Evolutionary conservation across 1,284 basidiomycete genomes (phyloP), one percentile per base, ranked within the genome.

Genomic region (Ustilago esculenta): DNA sequence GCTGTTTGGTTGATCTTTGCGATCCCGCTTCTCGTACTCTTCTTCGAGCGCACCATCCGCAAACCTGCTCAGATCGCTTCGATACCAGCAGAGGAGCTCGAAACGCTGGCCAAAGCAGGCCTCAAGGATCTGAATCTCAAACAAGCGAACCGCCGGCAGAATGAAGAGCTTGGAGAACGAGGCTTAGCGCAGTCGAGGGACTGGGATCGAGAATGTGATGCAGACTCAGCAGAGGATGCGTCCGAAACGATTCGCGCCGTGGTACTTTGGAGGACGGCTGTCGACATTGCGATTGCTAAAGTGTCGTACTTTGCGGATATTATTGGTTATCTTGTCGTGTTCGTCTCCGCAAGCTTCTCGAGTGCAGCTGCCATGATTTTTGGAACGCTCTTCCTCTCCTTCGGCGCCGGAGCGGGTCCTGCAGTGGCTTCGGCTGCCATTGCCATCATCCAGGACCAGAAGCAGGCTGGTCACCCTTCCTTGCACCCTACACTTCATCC

Each of bases 341-440:
- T 70, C 10, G 17, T 70, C 17, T 65, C 61, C 1, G 67, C 67
- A 2, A 48, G 49, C 41, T 57, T 65, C 40, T 60, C 67, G 1
- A 64, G 57, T 18, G 61, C 61, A 5, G 49, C 41, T 14, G 43
- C 50, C 29, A 65, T 70, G 61, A 54, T 61, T 30, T 41, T 37
- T 18, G 67, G 67, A 10, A 70, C 67, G 15, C 41, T 65, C 8
- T 60, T 60, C 21, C 57, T 70, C 6, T 60, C 56, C 1, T 65
- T 70, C 18, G 67, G 67, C 12, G 67, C 67, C 7, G 67, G 57
- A 3, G 56, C 60, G 3, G 61, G 61, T 14, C 67, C 67, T 10
- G 67, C 61, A 7, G 57, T 65, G 8, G 54, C 61, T 4, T 65
- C 61, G 5, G 67, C 67, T 14, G 67, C 67, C 14, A 70, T 70